phyloP scores from a whole-genome alignment of 2,329 filamentous ascomycete genomes.

The Xylariaceae sp. region DNA sequence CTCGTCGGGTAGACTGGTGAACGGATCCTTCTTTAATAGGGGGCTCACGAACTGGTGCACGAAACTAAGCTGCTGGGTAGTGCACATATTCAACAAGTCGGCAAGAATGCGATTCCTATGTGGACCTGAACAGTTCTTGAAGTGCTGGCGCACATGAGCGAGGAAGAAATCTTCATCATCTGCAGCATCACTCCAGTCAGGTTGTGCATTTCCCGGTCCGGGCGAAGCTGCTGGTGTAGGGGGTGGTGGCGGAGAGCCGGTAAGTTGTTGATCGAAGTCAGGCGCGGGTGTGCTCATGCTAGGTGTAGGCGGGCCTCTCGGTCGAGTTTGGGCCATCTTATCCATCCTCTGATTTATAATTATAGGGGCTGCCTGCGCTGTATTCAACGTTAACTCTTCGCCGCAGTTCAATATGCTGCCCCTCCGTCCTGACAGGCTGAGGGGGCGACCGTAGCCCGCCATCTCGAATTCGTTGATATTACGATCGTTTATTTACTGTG shows the following conservation, averaged over 20 bases:
- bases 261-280: constrained; percentile 64
- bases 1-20: constrained; percentile 88
- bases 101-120: constrained; percentile 82
- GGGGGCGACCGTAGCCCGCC: constrained; percentile 51
- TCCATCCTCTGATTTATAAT: constrained; percentile 52
- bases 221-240: constrained; percentile 68
- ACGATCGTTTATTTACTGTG: constrained; percentile 13
- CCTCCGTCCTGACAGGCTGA: constrained; percentile 64
- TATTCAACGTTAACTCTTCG: constrained; percentile 61
- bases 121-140: constrained; percentile 73
- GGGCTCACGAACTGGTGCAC: constrained; percentile 96
- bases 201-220: constrained; percentile 61
- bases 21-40: constrained; percentile 92
- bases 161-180: constrained; percentile 84
- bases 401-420: constrained; percentile 54
- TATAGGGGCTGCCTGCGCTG: constrained; percentile 42
- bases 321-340: constrained; percentile 54
- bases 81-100: constrained; percentile 90
- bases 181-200: constrained; percentile 76
- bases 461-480: constrained; percentile 33
- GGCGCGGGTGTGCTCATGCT: constrained; percentile 67
- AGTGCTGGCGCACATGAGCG: constrained; percentile 76
- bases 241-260: constrained; percentile 64
- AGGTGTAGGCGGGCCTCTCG: constrained; percentile 65
- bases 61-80: constrained; percentile 92